phyloP scores from a whole-genome alignment of 805 yeast genomes.

The Wickerhamiella azymoides region DNA sequence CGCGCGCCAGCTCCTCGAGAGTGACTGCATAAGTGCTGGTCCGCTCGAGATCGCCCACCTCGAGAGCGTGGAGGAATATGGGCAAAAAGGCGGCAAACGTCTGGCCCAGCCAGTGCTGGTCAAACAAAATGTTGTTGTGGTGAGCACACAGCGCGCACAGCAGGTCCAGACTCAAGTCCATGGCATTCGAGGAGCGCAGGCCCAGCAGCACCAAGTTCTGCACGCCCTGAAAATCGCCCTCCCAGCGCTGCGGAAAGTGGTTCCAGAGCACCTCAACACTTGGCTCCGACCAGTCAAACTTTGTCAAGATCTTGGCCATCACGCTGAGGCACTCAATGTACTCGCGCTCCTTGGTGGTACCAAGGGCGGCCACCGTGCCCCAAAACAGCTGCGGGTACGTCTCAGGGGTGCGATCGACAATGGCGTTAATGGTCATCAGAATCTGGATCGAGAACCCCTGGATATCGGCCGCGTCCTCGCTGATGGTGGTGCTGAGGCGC shows the following conservation, averaged over 20 bases:
- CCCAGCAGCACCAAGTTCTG: slow-evolving; percentile 73
- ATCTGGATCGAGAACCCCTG: slow-evolving; percentile 97
- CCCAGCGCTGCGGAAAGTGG: slow-evolving; percentile 92
- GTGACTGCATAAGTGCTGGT: slow-evolving; percentile 29
- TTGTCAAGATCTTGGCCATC: slow-evolving; percentile 66
- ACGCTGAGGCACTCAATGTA: slow-evolving; percentile 78
- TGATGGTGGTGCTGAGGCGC: slow-evolving; percentile 78
- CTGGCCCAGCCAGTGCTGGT: slow-evolving; percentile 52
- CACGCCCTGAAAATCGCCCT: slow-evolving; percentile 80
- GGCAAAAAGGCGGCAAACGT: slow-evolving; percentile 73
- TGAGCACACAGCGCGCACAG: slow-evolving; percentile 56
- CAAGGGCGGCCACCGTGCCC: slow-evolving; percentile 85
- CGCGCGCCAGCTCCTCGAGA: slow-evolving; percentile 33
- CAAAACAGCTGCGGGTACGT: slow-evolving; percentile 90
- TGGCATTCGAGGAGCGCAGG: slow-evolving; percentile 63
- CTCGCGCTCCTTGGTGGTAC: slow-evolving; percentile 84
- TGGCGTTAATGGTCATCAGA: slow-evolving; percentile 86
- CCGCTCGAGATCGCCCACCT: slow-evolving; percentile 35
- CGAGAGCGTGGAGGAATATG: slow-evolving; percentile 69
- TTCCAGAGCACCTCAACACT: slow-evolving; percentile 71
- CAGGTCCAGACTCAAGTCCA: slow-evolving; percentile 61
- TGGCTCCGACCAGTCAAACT: slow-evolving; percentile 73
- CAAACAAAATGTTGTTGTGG: slow-evolving; percentile 63
- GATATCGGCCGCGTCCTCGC: slow-evolving; percentile 78
- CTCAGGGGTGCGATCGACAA: slow-evolving; percentile 71